phyloP scores from a whole-genome alignment of 345 rosid species.

The Iberis pinnata region DNA sequence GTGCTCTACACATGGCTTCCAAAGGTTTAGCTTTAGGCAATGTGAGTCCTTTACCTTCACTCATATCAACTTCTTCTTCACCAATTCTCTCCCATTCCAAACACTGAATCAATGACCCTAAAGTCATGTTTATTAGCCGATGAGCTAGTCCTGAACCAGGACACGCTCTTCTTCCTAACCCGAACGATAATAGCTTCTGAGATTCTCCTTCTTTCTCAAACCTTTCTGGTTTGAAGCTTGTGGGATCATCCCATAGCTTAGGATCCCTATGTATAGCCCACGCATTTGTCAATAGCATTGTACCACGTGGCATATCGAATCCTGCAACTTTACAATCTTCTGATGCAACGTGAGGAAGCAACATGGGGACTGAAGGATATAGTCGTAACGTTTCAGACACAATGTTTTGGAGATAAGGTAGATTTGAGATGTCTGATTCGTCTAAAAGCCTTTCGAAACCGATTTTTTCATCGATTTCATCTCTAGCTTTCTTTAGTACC shows the following conservation, averaged over 20 bases:
- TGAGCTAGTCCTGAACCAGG: conserved; percentile 41
- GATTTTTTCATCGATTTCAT: conserved; percentile 22
- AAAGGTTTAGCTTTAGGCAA: conserved; percentile 17
- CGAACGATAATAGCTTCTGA: conserved; percentile 35
- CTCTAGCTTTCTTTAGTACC: conserved; percentile 31
- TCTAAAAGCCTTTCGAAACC: conserved; percentile 29
- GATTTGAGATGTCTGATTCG: conserved; percentile 32
- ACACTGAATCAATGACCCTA: conserved; percentile 25
- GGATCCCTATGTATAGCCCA: conserved; percentile 29
- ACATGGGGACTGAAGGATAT: conserved; percentile 34
- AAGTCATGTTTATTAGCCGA: conserved; percentile 17
- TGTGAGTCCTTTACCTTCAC: conserved; percentile 14
- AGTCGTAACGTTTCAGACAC: conserved; percentile 41
- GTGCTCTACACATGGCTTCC: conserved; percentile 25
- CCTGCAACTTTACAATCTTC: conserved; percentile 34
- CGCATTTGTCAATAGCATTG: conserved; percentile 29
- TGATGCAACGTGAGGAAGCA: conserved; percentile 32
- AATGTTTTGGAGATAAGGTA: conserved; percentile 37
- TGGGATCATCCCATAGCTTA: conserved; percentile 22
- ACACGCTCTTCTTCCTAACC: conserved; percentile 46
- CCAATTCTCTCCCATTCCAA: conserved; percentile 22
- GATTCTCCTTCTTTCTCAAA: conserved; percentile 26
- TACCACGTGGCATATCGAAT: conserved; percentile 35
- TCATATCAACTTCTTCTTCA: conserved; percentile 14
- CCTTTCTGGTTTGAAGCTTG: conserved; percentile 27